Percentiles rank a stretch among this genome's conserved stretches.
Evolutionary conservation across 805 yeast species (phyloP).

Genomic region (Cyberlindnera mycetangii): DNA sequence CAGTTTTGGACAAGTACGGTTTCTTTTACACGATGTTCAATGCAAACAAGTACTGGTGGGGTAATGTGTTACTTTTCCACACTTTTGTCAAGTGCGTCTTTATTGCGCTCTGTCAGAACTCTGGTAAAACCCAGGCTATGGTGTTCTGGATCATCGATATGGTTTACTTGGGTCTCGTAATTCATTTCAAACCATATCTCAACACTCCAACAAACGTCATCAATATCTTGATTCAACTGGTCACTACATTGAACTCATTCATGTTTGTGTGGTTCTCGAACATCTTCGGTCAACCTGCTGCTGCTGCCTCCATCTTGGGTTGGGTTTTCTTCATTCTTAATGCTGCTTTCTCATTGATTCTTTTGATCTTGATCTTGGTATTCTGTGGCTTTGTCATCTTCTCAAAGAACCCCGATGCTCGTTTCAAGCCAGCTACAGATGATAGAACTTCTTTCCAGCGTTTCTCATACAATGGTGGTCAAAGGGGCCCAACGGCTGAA

Average conservation of each 20-base stretch:
- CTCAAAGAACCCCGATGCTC: constrained; percentile 84
- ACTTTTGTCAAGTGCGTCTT: constrained; percentile 65
- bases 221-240: constrained; percentile 68
- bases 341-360: constrained; percentile 80
- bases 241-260: constrained; percentile 75
- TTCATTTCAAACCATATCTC: constrained; percentile 69
- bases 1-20: constrained; percentile 74
- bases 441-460: constrained; percentile 89
- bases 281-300: constrained; percentile 74
- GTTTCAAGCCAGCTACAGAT: constrained; percentile 85
- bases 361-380: constrained; percentile 67
- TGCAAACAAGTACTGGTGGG: constrained; percentile 83
- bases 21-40: constrained; percentile 87
- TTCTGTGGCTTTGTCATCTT: constrained; percentile 60
- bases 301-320: constrained; percentile 84
- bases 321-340: constrained; percentile 85
- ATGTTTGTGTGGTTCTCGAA: constrained; percentile 84
- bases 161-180: constrained; percentile 60
- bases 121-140: constrained; percentile 80
- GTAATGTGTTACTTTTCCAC: constrained; percentile 59
- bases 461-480: constrained; percentile 29
- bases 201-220: constrained; percentile 79
- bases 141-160: constrained; percentile 75
- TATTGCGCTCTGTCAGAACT: constrained; percentile 72
- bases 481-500: constrained; percentile 42